Conservation (phyloP, 495 filamentous ascomycete species). For the Aspergillus mulundensis region DNA sequence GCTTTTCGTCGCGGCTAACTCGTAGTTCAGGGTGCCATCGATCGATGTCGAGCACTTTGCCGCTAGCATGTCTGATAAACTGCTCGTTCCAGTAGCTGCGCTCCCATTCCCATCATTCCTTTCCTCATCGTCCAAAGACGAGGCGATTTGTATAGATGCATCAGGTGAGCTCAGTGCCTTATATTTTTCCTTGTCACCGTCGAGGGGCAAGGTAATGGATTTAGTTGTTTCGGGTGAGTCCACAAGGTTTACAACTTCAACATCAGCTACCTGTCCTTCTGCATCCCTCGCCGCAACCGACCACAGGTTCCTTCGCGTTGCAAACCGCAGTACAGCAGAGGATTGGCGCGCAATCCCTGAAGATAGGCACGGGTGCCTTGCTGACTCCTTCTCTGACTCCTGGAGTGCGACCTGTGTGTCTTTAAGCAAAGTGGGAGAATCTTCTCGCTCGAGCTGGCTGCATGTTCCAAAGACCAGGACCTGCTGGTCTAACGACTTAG, state of each 20-base stretch:
- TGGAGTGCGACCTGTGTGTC: constrained; percentile 68
- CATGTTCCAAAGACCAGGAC: constrained; percentile 89
- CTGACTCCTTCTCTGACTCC: constrained; percentile 46
- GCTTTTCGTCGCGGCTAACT: not conserved
- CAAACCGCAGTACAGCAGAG: constrained; percentile 24
- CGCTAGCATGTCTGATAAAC: constrained; percentile 1
- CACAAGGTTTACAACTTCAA: constrained; percentile 54
- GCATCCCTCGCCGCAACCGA: constrained; percentile 60
- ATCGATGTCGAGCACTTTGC: not conserved
- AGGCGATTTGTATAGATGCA: no score
- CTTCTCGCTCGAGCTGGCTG: constrained; percentile 77
- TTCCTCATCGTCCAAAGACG: no score
- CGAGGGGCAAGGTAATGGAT: not conserved
- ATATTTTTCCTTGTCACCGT: not conserved
- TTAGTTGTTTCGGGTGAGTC: constrained; percentile 33
- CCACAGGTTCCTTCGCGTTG: constrained; percentile 55
- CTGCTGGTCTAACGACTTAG: constrained; percentile 64
- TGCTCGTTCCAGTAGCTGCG: constrained; percentile 4
- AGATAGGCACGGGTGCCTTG: not conserved
- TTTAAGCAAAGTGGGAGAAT: constrained; percentile 63
- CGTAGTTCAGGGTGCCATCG: not conserved
- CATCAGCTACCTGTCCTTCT: constrained; percentile 55
- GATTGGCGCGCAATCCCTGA: not conserved
- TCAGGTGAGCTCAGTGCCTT: not conserved
- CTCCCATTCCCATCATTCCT: no score